These are phyloP conservation scores for Dendrocalamus sinicus DNA, from an alignment of 176 grass and related monocot species.

Conservation along the genomic window DNA sequence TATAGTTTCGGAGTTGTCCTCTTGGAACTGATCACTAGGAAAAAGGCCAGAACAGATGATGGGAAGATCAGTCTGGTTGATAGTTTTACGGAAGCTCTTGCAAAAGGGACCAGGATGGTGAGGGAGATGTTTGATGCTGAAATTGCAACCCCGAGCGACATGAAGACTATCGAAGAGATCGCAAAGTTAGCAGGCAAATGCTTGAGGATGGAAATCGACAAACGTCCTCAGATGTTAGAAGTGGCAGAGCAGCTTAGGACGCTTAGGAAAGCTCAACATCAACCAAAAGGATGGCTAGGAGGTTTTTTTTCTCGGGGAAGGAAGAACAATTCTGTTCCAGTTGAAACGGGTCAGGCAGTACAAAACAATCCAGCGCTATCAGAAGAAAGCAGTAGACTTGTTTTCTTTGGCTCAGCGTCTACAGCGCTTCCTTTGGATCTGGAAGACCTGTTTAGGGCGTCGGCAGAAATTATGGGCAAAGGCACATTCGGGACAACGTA, in stretches of 20 bases:
- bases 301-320: not conserved
- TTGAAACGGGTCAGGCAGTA: too few species aligned
- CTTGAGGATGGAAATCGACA: not conserved
- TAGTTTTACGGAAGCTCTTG: not conserved
- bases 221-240: conserved; percentile 5
- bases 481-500: conserved; percentile 65
- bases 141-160: not conserved
- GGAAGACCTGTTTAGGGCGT: conserved; percentile 45
- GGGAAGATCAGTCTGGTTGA: not conserved
- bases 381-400: not conserved
- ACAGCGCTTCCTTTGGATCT: conserved; percentile 29
- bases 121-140: conserved; percentile 15
- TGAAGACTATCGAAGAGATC: not conserved
- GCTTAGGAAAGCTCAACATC: not conserved
- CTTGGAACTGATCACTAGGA: not conserved
- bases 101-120: not conserved
- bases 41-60: not conserved
- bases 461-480: conserved; percentile 51
- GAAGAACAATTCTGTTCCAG: not conserved
- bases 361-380: not conserved
- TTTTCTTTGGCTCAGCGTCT: not conserved
- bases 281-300: too few species aligned
- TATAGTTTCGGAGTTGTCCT: conserved; percentile 16
- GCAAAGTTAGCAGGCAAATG: conserved; percentile 27
- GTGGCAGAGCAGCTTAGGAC: not conserved